Evolutionary conservation across 2,329 filamentous ascomycete genomes (phyloP).

Genomic region (Fusarium fracticaudum): DNA sequence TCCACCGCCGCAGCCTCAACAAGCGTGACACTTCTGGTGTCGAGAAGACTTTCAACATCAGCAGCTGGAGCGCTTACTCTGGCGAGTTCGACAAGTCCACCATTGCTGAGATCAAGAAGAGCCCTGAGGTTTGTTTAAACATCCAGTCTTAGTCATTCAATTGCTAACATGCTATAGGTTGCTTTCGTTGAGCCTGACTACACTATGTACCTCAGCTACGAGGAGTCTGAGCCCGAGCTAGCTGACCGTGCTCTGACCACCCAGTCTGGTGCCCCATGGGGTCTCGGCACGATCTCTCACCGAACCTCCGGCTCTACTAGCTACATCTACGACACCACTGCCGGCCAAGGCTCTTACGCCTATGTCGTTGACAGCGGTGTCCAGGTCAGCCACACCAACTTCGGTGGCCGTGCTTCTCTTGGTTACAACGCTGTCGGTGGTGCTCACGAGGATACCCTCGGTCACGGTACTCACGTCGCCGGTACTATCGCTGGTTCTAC

Average conservation of each 20-base stretch:
- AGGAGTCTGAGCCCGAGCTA: slow-evolving; percentile 24
- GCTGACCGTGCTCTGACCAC: slow-evolving; percentile 39
- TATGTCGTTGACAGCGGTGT: slow-evolving; percentile 73
- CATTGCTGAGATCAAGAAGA: slow-evolving; percentile 52
- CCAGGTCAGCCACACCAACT: slow-evolving; percentile 60
- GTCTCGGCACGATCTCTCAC: slow-evolving; percentile 42
- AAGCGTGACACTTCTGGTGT: slow-evolving; percentile 54
- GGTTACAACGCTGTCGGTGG: slow-evolving; percentile 50
- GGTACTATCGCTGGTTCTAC: slow-evolving; percentile 52
- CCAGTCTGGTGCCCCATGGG: slow-evolving; percentile 37
- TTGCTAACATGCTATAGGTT: slow-evolving; percentile 24
- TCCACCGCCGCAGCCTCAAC: slow-evolving; percentile 63
- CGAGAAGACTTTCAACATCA: slow-evolving; percentile 44
- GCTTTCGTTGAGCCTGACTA: slow-evolving; percentile 41
- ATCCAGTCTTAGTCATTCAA: background rate
- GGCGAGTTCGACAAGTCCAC: slow-evolving; percentile 54
- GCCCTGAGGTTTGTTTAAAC: slow-evolving; percentile 50
- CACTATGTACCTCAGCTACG: slow-evolving; percentile 25
- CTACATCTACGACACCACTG: slow-evolving; percentile 61
- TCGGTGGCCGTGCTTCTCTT: slow-evolving; percentile 56
- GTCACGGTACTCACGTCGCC: slow-evolving; percentile 56
- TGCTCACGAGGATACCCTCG: slow-evolving; percentile 48
- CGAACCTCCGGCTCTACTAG: slow-evolving; percentile 33
- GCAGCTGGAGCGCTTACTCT: slow-evolving; percentile 52
- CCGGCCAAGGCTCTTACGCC: slow-evolving; percentile 62